Conservation (phyloP, 306 rosid genomes). For the Prunus mira region DNA sequence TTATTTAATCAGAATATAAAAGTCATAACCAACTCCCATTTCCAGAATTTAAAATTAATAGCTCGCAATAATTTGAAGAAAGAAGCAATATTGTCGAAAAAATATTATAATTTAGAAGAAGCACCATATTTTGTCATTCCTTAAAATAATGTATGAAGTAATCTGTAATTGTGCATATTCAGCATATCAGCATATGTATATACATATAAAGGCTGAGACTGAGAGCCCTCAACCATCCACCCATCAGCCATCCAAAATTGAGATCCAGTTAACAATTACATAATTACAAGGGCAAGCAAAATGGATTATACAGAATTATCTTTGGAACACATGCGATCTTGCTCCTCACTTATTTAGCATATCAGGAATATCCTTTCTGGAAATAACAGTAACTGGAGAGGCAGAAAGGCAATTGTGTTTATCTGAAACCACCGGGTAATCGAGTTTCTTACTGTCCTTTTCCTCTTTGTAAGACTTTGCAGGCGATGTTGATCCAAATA, state of each 20-base stretch:
- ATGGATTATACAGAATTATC: background rate
- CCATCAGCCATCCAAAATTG: too few relatives aligned
- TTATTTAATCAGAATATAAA: too few relatives aligned
- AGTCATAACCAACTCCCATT: background rate
- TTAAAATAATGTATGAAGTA: background rate
- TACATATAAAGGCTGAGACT: background rate
- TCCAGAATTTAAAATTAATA: background rate
- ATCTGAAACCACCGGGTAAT: constrained; percentile 16
- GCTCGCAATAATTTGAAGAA: too few relatives aligned
- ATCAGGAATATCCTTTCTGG: constrained; percentile 42
- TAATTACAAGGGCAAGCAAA: background rate
- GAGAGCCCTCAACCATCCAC: background rate
- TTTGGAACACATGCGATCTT: background rate
- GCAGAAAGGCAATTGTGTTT: constrained; percentile 34
- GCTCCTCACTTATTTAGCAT: constrained; percentile 27
- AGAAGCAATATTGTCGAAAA: background rate
- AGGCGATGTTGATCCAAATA: constrained; percentile 40
- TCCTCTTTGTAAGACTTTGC: constrained; percentile 28
- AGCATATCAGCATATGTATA: background rate
- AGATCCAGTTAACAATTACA: background rate
- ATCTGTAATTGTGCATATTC: background rate
- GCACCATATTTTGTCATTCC: background rate
- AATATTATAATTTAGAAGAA: too few relatives aligned
- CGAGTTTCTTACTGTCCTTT: constrained; percentile 30
- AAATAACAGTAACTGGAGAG: constrained; percentile 34